Conservation (phyloP, 495 filamentous ascomycete species). For the Cercophora samala region DNA sequence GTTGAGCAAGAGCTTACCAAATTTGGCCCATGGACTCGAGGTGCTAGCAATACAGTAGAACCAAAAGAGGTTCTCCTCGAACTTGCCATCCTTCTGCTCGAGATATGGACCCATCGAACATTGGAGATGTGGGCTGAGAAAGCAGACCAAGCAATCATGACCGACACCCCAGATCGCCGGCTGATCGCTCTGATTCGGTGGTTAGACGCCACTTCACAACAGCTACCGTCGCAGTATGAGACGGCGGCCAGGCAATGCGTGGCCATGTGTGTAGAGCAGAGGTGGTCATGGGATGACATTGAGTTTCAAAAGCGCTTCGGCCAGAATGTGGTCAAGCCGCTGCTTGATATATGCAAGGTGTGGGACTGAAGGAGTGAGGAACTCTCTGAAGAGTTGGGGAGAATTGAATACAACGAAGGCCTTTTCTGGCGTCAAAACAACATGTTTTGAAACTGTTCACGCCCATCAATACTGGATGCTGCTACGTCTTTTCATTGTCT, state of each 20-base stretch:
- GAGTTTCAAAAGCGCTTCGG: conserved; percentile 6
- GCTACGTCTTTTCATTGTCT: no score
- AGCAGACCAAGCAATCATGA: not conserved
- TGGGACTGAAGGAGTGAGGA: not conserved
- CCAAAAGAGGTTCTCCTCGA: not conserved
- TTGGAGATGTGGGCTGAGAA: not conserved
- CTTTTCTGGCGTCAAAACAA: no score
- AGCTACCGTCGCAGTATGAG: conserved; percentile 1
- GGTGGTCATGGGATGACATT: conserved; percentile 1
- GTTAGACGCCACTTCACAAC: conserved; percentile 2
- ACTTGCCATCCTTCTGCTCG: conserved; percentile 6
- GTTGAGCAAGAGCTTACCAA: not conserved
- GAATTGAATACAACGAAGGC: no score
- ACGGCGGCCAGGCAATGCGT: conserved; percentile 3
- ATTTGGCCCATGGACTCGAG: not conserved
- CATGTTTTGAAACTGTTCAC: no score
- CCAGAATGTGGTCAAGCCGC: conserved; percentile 9
- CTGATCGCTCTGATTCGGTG: conserved; percentile 1
- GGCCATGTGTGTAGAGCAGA: not conserved
- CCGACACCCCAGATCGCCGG: not conserved
- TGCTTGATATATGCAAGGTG: conserved; percentile 6
- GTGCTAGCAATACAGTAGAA: not conserved
- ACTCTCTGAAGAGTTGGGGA: no score
- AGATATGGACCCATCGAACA: conserved; percentile 6
- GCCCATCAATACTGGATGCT: no score